Conservation (phyloP, 2,329 filamentous ascomycete genomes). For the Talaromyces albobiverticillius region DNA sequence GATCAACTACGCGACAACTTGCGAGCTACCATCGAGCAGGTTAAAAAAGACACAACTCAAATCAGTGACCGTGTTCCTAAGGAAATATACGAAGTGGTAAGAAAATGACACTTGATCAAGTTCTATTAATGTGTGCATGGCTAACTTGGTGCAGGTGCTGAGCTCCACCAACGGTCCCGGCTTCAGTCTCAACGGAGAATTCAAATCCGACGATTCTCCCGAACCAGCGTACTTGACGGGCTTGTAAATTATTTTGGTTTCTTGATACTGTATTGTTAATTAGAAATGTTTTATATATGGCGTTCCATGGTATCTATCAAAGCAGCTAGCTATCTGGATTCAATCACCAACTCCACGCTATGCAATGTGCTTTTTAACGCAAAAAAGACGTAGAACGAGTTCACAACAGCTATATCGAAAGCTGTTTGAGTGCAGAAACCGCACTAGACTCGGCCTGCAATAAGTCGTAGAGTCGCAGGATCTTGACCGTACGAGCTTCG, state of each 20-base stretch:
- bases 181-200: slow-evolving; percentile 79
- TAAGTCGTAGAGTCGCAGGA: slow-evolving; percentile 60
- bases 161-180: slow-evolving; percentile 85
- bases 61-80: slow-evolving; percentile 66
- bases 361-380: slow-evolving; percentile 22
- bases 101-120: slow-evolving; percentile 22
- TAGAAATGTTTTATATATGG: slow-evolving; percentile 33
- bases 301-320: slow-evolving; percentile 41
- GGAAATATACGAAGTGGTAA: slow-evolving; percentile 68
- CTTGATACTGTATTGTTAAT: slow-evolving; percentile 43
- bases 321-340: slow-evolving; percentile 18
- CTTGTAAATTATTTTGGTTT: slow-evolving; percentile 50
- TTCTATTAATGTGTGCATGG: slow-evolving; percentile 39
- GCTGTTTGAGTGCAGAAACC: slow-evolving; percentile 54
- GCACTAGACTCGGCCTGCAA: slow-evolving; percentile 61
- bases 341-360: slow-evolving; percentile 47
- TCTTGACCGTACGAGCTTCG: slow-evolving; percentile 48
- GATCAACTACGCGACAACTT: slow-evolving; percentile 84
- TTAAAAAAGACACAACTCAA: slow-evolving; percentile 73
- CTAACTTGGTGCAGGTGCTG: slow-evolving; percentile 55
- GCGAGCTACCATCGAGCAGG: slow-evolving; percentile 67
- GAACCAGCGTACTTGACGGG: slow-evolving; percentile 49
- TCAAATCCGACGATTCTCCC: slow-evolving; percentile 60
- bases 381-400: neutral
- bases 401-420: slow-evolving; percentile 26